Conservation (phyloP, 2,329 filamentous ascomycete species). For the Neurospora sp. region DNA sequence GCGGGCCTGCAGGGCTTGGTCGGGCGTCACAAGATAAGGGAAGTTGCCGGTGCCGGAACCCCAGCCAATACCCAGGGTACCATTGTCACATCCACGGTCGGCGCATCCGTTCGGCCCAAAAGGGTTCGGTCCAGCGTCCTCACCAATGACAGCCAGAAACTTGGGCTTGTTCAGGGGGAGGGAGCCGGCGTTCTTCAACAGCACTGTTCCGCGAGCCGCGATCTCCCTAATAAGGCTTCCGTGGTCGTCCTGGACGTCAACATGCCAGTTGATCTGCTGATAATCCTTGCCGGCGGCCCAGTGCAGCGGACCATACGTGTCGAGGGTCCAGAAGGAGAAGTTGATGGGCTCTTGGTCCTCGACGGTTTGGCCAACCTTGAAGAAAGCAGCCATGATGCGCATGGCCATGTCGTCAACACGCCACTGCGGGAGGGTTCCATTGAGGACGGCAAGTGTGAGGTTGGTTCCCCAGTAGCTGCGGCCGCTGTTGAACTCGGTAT, state of each 20-base stretch:
- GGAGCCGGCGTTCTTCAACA: constrained; percentile 73
- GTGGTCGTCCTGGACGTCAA: constrained; percentile 76
- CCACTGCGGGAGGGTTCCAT: constrained; percentile 81
- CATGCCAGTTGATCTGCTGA: constrained; percentile 65
- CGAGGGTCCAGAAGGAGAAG: constrained; percentile 78
- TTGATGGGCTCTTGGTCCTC: constrained; percentile 48
- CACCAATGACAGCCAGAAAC: constrained; percentile 68
- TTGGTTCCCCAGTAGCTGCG: constrained; percentile 75
- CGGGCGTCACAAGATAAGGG: constrained; percentile 66
- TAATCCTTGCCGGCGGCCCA: constrained; percentile 49
- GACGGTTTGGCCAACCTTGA: constrained; percentile 51
- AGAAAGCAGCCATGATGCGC: constrained; percentile 64
- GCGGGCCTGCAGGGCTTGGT: constrained; percentile 56
- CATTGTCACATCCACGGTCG: constrained; percentile 52
- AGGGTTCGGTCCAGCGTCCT: constrained; percentile 68
- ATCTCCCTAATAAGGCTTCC: constrained; percentile 62
- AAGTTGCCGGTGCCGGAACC: constrained; percentile 66
- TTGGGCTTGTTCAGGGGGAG: constrained; percentile 72
- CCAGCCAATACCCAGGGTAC: constrained; percentile 67
- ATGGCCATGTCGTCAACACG: constrained; percentile 86
- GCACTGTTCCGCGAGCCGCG: constrained; percentile 70
- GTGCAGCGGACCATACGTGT: constrained; percentile 65
- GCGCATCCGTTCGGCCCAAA: constrained; percentile 69
- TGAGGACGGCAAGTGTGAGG: constrained; percentile 75
- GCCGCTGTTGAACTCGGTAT: constrained; percentile 65